Conservation (phyloP, 129 eudicot species). For the Flaveria brownii region DNA sequence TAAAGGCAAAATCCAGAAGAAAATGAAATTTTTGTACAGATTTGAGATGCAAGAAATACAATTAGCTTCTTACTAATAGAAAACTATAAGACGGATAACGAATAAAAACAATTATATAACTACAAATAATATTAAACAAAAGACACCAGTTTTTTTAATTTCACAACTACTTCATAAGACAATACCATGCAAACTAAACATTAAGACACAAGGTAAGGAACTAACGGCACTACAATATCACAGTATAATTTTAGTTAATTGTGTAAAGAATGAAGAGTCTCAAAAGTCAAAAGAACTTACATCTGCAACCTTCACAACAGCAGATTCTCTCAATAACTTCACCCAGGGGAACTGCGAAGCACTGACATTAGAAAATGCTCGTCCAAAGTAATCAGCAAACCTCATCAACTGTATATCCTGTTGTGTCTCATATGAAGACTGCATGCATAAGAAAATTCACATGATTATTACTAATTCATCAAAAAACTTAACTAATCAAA, state of each 20-base stretch:
- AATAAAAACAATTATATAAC: no score
- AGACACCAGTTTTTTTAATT: background rate
- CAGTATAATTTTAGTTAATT: background rate
- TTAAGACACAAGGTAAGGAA: background rate
- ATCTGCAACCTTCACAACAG: conserved; percentile 76
- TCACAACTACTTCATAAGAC: background rate
- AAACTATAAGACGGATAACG: no score
- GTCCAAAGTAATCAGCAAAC: conserved; percentile 95
- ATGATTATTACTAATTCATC: conserved; percentile 8
- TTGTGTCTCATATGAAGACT: conserved; percentile 83
- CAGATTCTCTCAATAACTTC: conserved; percentile 79
- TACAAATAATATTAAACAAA: no score
- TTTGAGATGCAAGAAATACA: no score
- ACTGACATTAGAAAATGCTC: conserved; percentile 76
- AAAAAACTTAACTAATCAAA: conserved; percentile 3
- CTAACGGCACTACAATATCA: background rate
- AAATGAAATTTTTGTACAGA: no score
- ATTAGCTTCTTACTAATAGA: no score
- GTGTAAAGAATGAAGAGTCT: conserved; percentile 17
- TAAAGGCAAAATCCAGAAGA: no score
- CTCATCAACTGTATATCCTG: conserved; percentile 94
- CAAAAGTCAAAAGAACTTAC: conserved; percentile 49
- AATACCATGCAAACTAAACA: background rate
- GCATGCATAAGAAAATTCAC: conserved; percentile 21
- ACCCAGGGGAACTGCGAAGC: conserved; percentile 93